Percentiles rank a stretch among this genome's conserved stretches.
Evolutionary conservation across 768 basidiomycete genomes (phyloP).

Genomic region (Myochromella boudieri): DNA sequence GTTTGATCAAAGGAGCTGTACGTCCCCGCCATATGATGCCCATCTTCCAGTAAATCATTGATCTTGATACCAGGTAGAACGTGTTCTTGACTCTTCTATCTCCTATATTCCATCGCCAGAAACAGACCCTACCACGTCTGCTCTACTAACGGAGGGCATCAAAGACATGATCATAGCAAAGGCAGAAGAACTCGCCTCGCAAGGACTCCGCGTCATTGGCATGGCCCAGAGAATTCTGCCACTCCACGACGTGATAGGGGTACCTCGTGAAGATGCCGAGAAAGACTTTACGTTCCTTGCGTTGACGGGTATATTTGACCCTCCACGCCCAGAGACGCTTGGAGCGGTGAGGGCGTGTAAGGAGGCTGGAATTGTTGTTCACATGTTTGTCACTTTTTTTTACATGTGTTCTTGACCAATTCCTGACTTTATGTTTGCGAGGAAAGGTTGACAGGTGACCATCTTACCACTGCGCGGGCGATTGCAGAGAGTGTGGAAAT

Average conservation of each 20-base stretch:
- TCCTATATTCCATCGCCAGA: constrained; percentile 30
- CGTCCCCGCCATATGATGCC: constrained; percentile 4
- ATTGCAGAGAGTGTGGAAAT: constrained; percentile 53
- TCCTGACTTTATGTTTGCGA: constrained; percentile 10
- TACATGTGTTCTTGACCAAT: background rate
- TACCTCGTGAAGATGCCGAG: constrained; percentile 45
- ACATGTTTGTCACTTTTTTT: constrained; percentile 27
- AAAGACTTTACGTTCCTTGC: constrained; percentile 48
- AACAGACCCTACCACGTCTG: constrained; percentile 17
- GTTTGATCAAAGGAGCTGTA: constrained; percentile 38
- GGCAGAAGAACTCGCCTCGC: constrained; percentile 37
- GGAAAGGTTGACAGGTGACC: constrained; percentile 59
- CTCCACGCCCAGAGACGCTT: constrained; percentile 52
- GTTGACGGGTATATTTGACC: constrained; percentile 56
- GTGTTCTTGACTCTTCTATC: constrained; percentile 47
- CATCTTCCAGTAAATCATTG: background rate
- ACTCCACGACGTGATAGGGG: constrained; percentile 19
- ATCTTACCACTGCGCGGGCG: constrained; percentile 50
- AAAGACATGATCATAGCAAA: constrained; percentile 27
- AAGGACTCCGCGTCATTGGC: constrained; percentile 41
- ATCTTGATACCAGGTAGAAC: constrained; percentile 33
- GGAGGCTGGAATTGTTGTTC: constrained; percentile 51
- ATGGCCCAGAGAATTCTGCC: constrained; percentile 27
- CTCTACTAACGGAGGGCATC: constrained; percentile 28
- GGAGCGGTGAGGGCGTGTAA: constrained; percentile 51